These are phyloP conservation scores for Claviceps maximensis DNA, from an alignment of 2,329 filamentous ascomycete species.

Conservation along the genomic window DNA sequence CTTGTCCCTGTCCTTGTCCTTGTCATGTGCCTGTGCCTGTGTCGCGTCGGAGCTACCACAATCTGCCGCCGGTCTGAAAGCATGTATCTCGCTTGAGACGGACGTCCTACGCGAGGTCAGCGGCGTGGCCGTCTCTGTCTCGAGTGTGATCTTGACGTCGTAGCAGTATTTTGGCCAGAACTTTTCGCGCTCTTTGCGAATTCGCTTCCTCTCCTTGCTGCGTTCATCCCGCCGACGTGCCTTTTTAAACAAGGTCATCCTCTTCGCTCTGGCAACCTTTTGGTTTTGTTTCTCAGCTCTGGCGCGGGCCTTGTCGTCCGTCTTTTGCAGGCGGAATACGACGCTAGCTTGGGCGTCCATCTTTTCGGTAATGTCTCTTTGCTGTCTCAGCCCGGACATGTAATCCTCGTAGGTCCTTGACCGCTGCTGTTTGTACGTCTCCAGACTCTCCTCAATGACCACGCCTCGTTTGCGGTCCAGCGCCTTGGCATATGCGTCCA, in stretches of 20 bases:
- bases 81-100: conserved; percentile 37
- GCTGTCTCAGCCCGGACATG: conserved; percentile 17
- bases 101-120: conserved; percentile 36
- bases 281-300: conserved; percentile 17
- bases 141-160: conserved; percentile 34
- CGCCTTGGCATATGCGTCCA: conserved; percentile 23
- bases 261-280: conserved; percentile 23
- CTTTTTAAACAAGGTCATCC: conserved; percentile 22
- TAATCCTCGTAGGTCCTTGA: conserved; percentile 28
- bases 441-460: conserved; percentile 24
- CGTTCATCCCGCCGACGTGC: conserved; percentile 23
- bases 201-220: conserved; percentile 28
- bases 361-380: conserved; percentile 20
- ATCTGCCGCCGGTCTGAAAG: conserved; percentile 19
- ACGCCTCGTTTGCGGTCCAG: conserved; percentile 21
- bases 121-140: conserved; percentile 28
- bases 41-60: conserved; percentile 7
- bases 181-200: conserved; percentile 27
- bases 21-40: not conserved
- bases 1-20: conserved; percentile 7
- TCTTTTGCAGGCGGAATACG: conserved; percentile 16
- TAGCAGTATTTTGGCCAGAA: conserved; percentile 39
- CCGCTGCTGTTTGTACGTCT: conserved; percentile 29
- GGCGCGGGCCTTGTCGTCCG: conserved; percentile 14
- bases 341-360: conserved; percentile 22